A percentile compares a stretch with the other conserved stretches of the same genome.
Conservation (phyloP, 2,329 filamentous ascomycete genomes). For the Colletotrichum gigasporum region DNA sequence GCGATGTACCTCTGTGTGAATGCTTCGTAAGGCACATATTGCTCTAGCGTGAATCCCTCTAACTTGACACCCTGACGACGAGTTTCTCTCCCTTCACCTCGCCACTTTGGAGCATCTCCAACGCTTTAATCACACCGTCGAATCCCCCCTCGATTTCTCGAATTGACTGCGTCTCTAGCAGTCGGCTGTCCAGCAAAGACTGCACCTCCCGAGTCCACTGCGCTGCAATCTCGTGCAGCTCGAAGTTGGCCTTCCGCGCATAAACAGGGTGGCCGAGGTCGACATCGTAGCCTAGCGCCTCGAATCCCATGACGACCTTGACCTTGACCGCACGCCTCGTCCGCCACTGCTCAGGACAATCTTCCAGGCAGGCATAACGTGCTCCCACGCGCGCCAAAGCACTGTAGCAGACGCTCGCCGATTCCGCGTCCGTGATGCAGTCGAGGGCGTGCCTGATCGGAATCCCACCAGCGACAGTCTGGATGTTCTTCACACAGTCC, state of each 20-base stretch:
- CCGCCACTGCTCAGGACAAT: conserved; percentile 31
- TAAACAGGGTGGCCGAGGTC: not conserved
- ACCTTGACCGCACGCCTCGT: conserved; percentile 36
- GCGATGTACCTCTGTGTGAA: too few species aligned
- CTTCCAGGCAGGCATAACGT: conserved; percentile 43
- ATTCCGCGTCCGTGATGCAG: conserved; percentile 7
- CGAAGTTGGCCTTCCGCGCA: not conserved
- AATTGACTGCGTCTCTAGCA: conserved; percentile 4
- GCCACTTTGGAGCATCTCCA: not conserved
- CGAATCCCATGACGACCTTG: conserved; percentile 36
- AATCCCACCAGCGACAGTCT: not conserved
- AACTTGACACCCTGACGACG: not conserved
- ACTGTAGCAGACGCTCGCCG: conserved; percentile 34
- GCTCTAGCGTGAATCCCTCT: too few species aligned
- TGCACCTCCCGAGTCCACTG: conserved; percentile 30
- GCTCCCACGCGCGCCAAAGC: conserved; percentile 40
- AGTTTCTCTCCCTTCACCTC: conserved; percentile 3
- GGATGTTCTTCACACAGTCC: not conserved
- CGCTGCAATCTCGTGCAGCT: conserved; percentile 6
- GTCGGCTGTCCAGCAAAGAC: conserved; percentile 4
- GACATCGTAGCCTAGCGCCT: conserved; percentile 16
- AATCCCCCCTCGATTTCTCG: conserved; percentile 3
- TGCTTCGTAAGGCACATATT: too few species aligned
- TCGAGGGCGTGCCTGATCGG: not conserved
- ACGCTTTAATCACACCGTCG: not conserved